These are phyloP conservation scores for Aspergillus nanangensis DNA, from an alignment of 495 filamentous ascomycete genomes.

Conservation along the genomic window DNA sequence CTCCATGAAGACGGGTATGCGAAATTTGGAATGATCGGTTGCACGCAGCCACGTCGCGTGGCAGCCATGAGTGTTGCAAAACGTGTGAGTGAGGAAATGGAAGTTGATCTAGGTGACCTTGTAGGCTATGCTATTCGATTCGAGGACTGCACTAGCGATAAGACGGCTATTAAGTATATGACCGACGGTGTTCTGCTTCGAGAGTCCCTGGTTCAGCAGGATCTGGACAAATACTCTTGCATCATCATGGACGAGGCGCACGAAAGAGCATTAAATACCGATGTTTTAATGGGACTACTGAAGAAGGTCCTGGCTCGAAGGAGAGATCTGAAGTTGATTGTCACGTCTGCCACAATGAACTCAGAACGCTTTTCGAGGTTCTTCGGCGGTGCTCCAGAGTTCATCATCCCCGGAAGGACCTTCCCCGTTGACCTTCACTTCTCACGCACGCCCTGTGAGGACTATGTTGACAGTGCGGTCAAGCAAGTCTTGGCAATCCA, in stretches of 20 bases:
- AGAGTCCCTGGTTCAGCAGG: slow-evolving; percentile 85
- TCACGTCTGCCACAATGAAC: slow-evolving; percentile 99
- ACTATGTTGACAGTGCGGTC: slow-evolving; percentile 96
- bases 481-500: slow-evolving; percentile 98
- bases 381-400: slow-evolving; percentile 96
- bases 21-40: slow-evolving; percentile 83
- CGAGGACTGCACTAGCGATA: slow-evolving; percentile 93
- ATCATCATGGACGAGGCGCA: slow-evolving; percentile 99
- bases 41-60: slow-evolving; percentile 91
- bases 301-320: slow-evolving; percentile 92
- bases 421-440: slow-evolving; percentile 98
- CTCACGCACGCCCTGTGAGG: slow-evolving; percentile 90
- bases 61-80: slow-evolving; percentile 99
- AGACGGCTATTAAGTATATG: slow-evolving; percentile 99
- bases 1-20: slow-evolving; percentile 92
- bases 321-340: slow-evolving; percentile 91
- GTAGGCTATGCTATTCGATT: slow-evolving; percentile 99
- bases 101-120: slow-evolving; percentile 79
- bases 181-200: slow-evolving; percentile 94
- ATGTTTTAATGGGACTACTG: slow-evolving; percentile 94
- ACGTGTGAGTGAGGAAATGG: slow-evolving; percentile 98
- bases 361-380: slow-evolving; percentile 93
- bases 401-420: slow-evolving; percentile 92
- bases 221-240: slow-evolving; percentile 94
- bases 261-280: slow-evolving; percentile 93